Percentiles rank a stretch among this genome's conserved stretches.
These are phyloP conservation scores for Lepidium didymum DNA, from an alignment of 345 rosid genomes.

Conservation along the genomic window DNA sequence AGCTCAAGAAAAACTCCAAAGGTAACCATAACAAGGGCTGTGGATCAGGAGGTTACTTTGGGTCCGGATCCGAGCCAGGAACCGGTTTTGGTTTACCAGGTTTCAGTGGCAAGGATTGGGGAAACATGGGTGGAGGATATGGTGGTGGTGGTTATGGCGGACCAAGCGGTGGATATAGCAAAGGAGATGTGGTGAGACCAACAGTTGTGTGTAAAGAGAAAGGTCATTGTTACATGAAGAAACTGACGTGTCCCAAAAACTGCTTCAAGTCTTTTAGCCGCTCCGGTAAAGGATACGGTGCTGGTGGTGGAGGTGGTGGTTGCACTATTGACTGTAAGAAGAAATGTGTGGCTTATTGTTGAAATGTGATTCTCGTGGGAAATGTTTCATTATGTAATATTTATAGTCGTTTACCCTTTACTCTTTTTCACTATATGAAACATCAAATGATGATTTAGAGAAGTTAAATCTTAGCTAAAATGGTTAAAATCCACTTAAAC, in stretches of 20 bases:
- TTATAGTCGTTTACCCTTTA: neutral
- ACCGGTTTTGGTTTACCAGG: slow-evolving; percentile 34
- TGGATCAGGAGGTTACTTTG: slow-evolving; percentile 33
- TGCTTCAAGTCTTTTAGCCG: slow-evolving; percentile 71
- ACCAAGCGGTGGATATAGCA: slow-evolving; percentile 50
- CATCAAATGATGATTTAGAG: too few species aligned
- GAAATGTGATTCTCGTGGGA: neutral
- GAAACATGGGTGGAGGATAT: slow-evolving; percentile 45
- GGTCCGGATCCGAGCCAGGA: slow-evolving; percentile 26
- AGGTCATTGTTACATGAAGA: slow-evolving; percentile 77
- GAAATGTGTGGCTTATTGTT: slow-evolving; percentile 76
- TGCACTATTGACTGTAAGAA: slow-evolving; percentile 90
- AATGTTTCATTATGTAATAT: neutral
- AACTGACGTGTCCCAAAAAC: slow-evolving; percentile 79
- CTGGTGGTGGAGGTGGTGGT: slow-evolving; percentile 91
- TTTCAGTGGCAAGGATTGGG: slow-evolving; percentile 43
- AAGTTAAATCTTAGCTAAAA: too few species aligned
- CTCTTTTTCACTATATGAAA: too few species aligned
- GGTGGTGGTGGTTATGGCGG: slow-evolving; percentile 48
- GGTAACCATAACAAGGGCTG: slow-evolving; percentile 17
- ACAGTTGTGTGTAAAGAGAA: slow-evolving; percentile 62
- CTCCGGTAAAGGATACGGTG: slow-evolving; percentile 74
- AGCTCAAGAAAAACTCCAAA: slow-evolving; percentile 22
- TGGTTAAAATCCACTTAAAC: too few species aligned
- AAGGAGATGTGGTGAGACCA: slow-evolving; percentile 48